Conservation (phyloP, 2,329 filamentous ascomycete species). For the Aureobasidium sp. region DNA sequence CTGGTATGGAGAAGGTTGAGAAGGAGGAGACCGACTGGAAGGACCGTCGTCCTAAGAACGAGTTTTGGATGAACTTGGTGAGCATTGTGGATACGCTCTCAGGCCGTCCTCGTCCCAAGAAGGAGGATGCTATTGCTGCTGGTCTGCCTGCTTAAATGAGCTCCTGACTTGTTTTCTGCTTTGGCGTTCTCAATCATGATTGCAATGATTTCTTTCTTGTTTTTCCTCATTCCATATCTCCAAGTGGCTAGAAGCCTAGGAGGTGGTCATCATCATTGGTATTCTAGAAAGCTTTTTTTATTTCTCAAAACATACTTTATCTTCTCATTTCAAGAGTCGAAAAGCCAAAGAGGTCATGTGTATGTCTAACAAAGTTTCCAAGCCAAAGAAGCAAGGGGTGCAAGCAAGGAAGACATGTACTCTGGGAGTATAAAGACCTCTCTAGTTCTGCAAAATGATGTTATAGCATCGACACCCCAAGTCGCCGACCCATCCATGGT, state of each 20-base stretch:
- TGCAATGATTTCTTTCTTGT: conserved; percentile 9
- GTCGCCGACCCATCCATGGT: too few species aligned
- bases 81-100: conserved; percentile 76
- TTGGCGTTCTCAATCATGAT: conserved; percentile 3
- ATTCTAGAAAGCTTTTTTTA: not conserved
- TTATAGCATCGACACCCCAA: too few species aligned
- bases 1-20: conserved; percentile 71
- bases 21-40: conserved; percentile 85
- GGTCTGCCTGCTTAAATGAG: not conserved
- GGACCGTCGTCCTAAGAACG: conserved; percentile 71
- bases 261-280: not conserved
- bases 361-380: too few species aligned
- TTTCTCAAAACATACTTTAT: not conserved
- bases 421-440: too few species aligned
- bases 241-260: not conserved
- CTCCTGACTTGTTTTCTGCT: not conserved
- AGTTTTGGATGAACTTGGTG: conserved; percentile 79
- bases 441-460: too few species aligned
- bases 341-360: too few species aligned
- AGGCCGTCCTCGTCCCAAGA: conserved; percentile 45
- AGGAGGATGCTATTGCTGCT: conserved; percentile 11
- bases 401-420: too few species aligned
- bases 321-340: not conserved
- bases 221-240: not conserved
- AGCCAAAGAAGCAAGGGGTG: too few species aligned